Conservation (phyloP, 1,284 basidiomycete genomes). For the Laetiporus sulphureus region DNA sequence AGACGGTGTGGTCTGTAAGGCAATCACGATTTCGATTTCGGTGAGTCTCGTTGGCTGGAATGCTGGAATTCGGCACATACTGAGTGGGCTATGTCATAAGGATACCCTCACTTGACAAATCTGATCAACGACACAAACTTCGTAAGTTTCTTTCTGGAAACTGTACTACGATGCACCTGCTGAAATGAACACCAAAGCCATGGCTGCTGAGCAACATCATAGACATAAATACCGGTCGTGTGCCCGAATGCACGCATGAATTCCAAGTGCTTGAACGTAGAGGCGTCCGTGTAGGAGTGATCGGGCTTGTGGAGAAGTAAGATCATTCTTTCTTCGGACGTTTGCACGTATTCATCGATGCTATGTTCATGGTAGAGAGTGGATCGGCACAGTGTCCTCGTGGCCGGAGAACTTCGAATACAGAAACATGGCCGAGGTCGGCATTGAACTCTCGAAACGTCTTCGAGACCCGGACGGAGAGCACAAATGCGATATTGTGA, state of each 20-base stretch:
- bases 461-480: constrained; percentile 69
- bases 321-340: constrained; percentile 13
- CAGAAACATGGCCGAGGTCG: constrained; percentile 61
- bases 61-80: too few relatives aligned
- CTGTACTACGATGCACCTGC: not conserved
- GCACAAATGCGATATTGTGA: constrained; percentile 69
- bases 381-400: constrained; percentile 81
- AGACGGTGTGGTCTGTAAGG: constrained; percentile 32
- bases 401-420: constrained; percentile 76
- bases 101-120: constrained; percentile 75
- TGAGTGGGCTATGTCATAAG: too few relatives aligned
- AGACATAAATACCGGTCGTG: constrained; percentile 51
- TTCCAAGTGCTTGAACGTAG: constrained; percentile 60
- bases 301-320: constrained; percentile 81
- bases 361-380: constrained; percentile 47
- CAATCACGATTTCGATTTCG: constrained; percentile 84
- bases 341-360: not conserved
- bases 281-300: constrained; percentile 68
- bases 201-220: constrained; percentile 76
- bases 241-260: constrained; percentile 51
- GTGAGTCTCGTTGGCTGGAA: constrained; percentile 15
- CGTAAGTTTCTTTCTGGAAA: constrained; percentile 33
- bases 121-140: constrained; percentile 68
- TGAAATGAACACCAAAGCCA: constrained; percentile 35
- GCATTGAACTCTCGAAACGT: constrained; percentile 56